Evolutionary conservation across 2,329 filamentous ascomycete genomes (phyloP).

Genomic region (Colletotrichum higginsianum): DNA sequence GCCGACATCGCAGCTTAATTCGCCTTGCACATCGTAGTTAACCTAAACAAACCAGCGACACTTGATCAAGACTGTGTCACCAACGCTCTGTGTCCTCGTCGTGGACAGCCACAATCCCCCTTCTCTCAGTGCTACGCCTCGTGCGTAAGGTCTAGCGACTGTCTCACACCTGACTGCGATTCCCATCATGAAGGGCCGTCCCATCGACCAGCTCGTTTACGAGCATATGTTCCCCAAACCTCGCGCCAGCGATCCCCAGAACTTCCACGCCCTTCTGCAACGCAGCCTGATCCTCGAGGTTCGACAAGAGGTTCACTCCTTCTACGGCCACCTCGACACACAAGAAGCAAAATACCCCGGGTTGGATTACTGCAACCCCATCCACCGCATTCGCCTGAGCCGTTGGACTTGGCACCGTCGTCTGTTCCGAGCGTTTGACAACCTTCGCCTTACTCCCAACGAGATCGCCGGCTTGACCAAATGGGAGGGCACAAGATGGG

Average conservation of each 20-base stretch:
- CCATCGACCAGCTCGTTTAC: constrained; percentile 81
- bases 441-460: constrained; percentile 74
- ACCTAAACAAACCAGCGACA: not conserved
- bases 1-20: not conserved
- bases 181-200: constrained; percentile 76
- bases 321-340: constrained; percentile 84
- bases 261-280: constrained; percentile 79
- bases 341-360: constrained; percentile 87
- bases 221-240: constrained; percentile 80
- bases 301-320: constrained; percentile 82
- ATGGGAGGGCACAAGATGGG: constrained; percentile 89
- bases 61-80: not conserved
- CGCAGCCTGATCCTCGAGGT: constrained; percentile 83
- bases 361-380: constrained; percentile 81
- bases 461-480: constrained; percentile 82
- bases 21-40: not conserved
- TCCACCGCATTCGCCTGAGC: constrained; percentile 83
- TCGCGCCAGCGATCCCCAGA: constrained; percentile 77
- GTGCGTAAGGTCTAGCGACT: constrained; percentile 4
- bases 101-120: constrained; percentile 4
- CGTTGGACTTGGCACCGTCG: constrained; percentile 83
- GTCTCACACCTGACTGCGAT: not conserved
- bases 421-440: constrained; percentile 83
- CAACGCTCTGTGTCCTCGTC: not conserved
- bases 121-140: constrained; percentile 9